A percentile compares a stretch with the other conserved stretches of the same genome.
phyloP scores from a whole-genome alignment of 78 protist genomes.

The Dictyostelium capitatum region DNA sequence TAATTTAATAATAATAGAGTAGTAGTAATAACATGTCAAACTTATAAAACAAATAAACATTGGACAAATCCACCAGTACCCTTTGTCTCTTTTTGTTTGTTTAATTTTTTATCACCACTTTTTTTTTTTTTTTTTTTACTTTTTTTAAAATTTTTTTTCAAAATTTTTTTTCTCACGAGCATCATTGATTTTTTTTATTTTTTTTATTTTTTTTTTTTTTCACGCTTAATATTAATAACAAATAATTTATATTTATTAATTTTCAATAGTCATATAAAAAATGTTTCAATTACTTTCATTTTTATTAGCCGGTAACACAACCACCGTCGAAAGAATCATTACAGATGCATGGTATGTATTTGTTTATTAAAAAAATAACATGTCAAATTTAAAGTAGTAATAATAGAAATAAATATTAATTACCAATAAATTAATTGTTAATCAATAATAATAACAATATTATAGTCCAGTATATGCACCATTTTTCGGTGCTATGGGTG shows the following conservation, averaged over 20 bases:
- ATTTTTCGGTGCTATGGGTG: conserved; percentile 88
- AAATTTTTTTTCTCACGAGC: not conserved
- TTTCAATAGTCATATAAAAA: conserved; percentile 7
- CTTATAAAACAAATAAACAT: too few species aligned
- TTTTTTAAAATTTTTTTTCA: conserved; percentile 22
- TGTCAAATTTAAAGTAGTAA: not conserved
- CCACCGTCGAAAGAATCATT: not conserved
- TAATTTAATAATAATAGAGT: too few species aligned
- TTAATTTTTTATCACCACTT: conserved; percentile 14
- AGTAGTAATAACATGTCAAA: too few species aligned
- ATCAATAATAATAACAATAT: too few species aligned
- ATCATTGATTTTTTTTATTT: conserved; percentile 37
- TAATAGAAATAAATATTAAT: not conserved
- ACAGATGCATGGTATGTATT: conserved; percentile 28
- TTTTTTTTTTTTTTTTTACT: conserved; percentile 14
- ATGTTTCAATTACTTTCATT: conserved; percentile 52
- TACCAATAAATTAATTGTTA: not conserved
- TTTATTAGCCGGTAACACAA: not conserved
- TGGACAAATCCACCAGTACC: too few species aligned
- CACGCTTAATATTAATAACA: conserved; percentile 8
- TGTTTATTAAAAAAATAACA: not conserved
- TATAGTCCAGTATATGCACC: conserved; percentile 79
- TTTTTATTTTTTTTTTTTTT: not conserved
- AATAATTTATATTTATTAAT: not conserved
- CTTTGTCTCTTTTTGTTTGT: not conserved